These are phyloP conservation scores for Kazachstania taianensis DNA, from an alignment of 805 yeast species.

Conservation along the genomic window DNA sequence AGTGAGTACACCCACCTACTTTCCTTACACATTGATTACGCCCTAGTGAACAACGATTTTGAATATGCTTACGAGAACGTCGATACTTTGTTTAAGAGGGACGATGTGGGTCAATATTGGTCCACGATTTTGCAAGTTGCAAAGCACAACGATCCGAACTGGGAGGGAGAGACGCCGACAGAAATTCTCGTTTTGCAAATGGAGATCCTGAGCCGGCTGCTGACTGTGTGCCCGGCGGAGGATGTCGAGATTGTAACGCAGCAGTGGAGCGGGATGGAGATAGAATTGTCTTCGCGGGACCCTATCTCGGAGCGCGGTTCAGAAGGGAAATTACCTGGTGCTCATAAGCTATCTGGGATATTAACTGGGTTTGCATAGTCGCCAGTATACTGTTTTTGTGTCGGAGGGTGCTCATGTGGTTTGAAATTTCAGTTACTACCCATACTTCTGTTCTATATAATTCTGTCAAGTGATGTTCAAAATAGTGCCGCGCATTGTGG, in stretches of 20 bases:
- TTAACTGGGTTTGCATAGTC: not conserved
- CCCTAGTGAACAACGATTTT: constrained; percentile 55
- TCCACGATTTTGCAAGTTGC: constrained; percentile 66
- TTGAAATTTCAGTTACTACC: too few relatives aligned
- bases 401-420: not conserved
- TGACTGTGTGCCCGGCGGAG: constrained; percentile 43
- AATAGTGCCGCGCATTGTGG: too few relatives aligned
- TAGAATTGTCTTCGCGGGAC: constrained; percentile 30
- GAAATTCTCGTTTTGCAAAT: constrained; percentile 40
- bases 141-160: constrained; percentile 40
- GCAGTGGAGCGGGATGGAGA: constrained; percentile 51
- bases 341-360: not conserved
- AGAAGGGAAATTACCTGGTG: not conserved
- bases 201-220: constrained; percentile 41
- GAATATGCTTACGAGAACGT: constrained; percentile 41
- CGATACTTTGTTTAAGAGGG: constrained; percentile 29
- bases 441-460: too few relatives aligned
- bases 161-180: constrained; percentile 34
- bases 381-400: not conserved
- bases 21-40: constrained; percentile 53
- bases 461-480: too few relatives aligned
- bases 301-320: constrained; percentile 16
- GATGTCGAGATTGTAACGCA: constrained; percentile 46
- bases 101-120: constrained; percentile 38
- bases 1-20: constrained; percentile 21